These are phyloP conservation scores for Porodaedalea pini DNA, from an alignment of 1,284 basidiomycete species.

Conservation along the genomic window DNA sequence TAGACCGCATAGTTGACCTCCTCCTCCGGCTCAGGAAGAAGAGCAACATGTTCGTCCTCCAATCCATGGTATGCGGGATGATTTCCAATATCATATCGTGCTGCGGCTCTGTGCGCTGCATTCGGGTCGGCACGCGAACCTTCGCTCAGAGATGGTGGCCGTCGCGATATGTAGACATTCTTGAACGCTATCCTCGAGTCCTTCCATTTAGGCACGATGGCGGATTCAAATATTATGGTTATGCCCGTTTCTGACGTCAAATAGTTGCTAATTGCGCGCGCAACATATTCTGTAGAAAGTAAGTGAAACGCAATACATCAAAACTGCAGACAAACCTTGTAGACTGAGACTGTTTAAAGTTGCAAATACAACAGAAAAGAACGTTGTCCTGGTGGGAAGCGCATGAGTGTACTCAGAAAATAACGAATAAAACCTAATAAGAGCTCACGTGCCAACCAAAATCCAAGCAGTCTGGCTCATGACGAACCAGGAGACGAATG, in stretches of 20 bases:
- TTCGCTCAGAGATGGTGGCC: conserved; percentile 42
- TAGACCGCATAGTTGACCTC: conserved; percentile 82
- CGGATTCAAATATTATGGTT: conserved; percentile 94
- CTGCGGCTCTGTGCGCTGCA: conserved; percentile 49
- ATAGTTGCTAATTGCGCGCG: conserved; percentile 87
- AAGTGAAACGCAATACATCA: background rate
- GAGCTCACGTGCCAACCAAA: conserved; percentile 84
- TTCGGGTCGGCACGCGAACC: conserved; percentile 22
- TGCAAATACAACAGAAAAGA: conserved; percentile 91
- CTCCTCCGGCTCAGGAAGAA: conserved; percentile 35
- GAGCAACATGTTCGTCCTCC: conserved; percentile 50
- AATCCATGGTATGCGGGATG: conserved; percentile 66
- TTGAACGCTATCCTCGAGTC: conserved; percentile 94
- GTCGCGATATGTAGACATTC: conserved; percentile 91
- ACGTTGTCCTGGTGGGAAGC: conserved; percentile 70
- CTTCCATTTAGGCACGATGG: conserved; percentile 97
- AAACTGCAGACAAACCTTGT: conserved; percentile 56
- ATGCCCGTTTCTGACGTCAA: conserved; percentile 92
- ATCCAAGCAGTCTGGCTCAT: conserved; percentile 95
- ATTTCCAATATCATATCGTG: conserved; percentile 70
- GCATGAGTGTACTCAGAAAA: background rate
- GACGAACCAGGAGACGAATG: conserved; percentile 92
- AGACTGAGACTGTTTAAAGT: conserved; percentile 87
- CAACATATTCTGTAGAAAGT: conserved; percentile 71
- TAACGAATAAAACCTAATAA: background rate